phyloP scores from a whole-genome alignment of 2,329 filamentous ascomycete species.

The Purpureocillium takamizusanense region DNA sequence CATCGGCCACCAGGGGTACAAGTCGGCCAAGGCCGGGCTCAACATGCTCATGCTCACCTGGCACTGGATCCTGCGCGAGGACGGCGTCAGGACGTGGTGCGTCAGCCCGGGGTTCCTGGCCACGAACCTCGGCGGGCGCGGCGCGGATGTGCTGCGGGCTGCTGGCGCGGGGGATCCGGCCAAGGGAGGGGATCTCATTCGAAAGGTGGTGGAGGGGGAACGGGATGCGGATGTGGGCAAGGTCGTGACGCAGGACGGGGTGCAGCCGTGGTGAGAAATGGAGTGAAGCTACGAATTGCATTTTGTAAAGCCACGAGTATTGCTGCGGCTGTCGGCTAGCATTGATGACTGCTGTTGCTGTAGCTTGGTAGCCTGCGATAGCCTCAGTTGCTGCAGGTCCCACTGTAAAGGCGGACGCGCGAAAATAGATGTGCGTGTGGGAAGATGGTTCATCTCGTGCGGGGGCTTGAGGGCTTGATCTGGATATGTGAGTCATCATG shows the following conservation, averaged over 20 bases:
- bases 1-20: slow-evolving; percentile 18
- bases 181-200: slow-evolving; percentile 27
- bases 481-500: no score
- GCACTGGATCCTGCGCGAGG: slow-evolving; percentile 30
- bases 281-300: no score
- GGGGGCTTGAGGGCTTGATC: no score
- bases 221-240: slow-evolving; percentile 31
- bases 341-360: no score
- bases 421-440: no score
- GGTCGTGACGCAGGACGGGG: slow-evolving; percentile 18
- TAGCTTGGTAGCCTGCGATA: no score
- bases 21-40: slow-evolving; percentile 15
- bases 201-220: slow-evolving; percentile 29
- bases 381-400: no score
- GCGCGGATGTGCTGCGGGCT: slow-evolving; percentile 18
- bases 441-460: no score
- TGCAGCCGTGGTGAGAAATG: slow-evolving; percentile 20
- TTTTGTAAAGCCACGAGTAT: no score
- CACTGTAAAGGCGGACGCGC: no score
- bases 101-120: slow-evolving; percentile 40
- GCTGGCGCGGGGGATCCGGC: slow-evolving; percentile 24
- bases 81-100: slow-evolving; percentile 40
- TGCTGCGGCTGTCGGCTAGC: no score
- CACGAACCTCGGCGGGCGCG: slow-evolving; percentile 29
- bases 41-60: slow-evolving; percentile 31